Base-by-base conservation (phyloP, 441 rosid genomes). In the Pelargonium myrrhifolium region DNA sequence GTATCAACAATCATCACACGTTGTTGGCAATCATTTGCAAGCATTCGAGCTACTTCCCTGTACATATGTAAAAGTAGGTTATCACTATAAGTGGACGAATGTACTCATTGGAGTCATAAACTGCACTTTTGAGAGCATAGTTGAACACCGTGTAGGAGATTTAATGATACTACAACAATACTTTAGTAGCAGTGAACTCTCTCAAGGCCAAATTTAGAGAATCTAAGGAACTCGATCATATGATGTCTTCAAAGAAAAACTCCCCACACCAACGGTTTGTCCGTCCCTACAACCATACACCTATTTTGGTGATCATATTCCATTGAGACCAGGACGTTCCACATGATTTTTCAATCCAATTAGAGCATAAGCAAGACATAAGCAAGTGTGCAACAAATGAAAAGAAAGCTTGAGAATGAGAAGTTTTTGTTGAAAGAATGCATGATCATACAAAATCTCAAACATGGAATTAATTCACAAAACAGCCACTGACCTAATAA, bases 1-100 rank as follows among this genome's bases (percentile, higher is more conserved):
- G 97, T 90, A 65, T 93, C 97, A 79, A 93, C 96, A 72, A 93
- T 90, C 95, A 90, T 87, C 35, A 93, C 97, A 67, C 97, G 85
- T 78, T 93, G 89, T 71, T 79, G 83, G 78, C 77, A 84, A 68
- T 90, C 97, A 86, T 85, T 84, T 51, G 97, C 96, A 66, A 93
- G 91, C 92, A 93, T 87, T 69, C 93, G 69, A 67, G 96, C 97
- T 69, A 90, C 84, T 71, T 93, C 98, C 85, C 98, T 92, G 77
- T 56, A 72, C 60, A 47, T 4, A 68, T 40, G 15, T 15, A 67
- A 40, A 65, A 39, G 21, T 35, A 66, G 59, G 68, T 72, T 67
- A 68, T 65, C 71, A 59, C 63, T 6, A 6, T 65, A 55, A 66
- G 53, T 65, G 24, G 63, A 68, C 3, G 2, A 43, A 71, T 64